phyloP scores from a whole-genome alignment of 208 protist genomes.

The Wallacemonas sp. region DNA sequence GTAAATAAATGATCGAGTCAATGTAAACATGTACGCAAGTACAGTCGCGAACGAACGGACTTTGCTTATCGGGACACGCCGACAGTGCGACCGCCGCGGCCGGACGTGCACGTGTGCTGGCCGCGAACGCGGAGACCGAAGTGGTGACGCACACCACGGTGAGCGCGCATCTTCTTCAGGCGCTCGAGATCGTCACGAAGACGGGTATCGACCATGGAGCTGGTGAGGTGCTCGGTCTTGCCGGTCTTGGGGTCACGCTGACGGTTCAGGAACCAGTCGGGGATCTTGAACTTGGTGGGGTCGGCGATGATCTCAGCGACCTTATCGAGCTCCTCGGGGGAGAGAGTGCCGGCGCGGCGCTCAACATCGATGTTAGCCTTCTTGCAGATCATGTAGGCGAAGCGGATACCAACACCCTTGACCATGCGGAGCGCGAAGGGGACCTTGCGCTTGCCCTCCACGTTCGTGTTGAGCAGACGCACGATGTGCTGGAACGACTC shows the following conservation, averaged over 20 bases:
- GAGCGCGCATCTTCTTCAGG: conserved; percentile 98
- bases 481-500: conserved; percentile 99
- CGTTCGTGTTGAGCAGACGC: conserved; percentile 99
- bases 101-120: conserved; percentile 99
- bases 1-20: background rate
- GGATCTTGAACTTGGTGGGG: conserved; percentile 99
- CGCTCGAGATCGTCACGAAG: conserved; percentile 99
- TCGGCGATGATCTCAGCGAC: conserved; percentile 98
- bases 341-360: conserved; percentile 94
- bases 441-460: conserved; percentile 98
- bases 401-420: conserved; percentile 99
- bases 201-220: conserved; percentile 97
- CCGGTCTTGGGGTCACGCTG: conserved; percentile 98
- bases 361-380: conserved; percentile 98
- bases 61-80: conserved; percentile 63
- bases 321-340: conserved; percentile 96
- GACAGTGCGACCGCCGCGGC: conserved; percentile 94
- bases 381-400: conserved; percentile 98
- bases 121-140: conserved; percentile 99
- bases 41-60: background rate
- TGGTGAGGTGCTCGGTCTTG: conserved; percentile 97
- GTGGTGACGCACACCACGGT: conserved; percentile 99
- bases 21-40: conserved; percentile 7
- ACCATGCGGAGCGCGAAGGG: conserved; percentile 98
- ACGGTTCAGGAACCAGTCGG: conserved; percentile 99